phyloP scores from a whole-genome alignment of 108 stramenopile species.

The Cylindrotheca closterium region DNA sequence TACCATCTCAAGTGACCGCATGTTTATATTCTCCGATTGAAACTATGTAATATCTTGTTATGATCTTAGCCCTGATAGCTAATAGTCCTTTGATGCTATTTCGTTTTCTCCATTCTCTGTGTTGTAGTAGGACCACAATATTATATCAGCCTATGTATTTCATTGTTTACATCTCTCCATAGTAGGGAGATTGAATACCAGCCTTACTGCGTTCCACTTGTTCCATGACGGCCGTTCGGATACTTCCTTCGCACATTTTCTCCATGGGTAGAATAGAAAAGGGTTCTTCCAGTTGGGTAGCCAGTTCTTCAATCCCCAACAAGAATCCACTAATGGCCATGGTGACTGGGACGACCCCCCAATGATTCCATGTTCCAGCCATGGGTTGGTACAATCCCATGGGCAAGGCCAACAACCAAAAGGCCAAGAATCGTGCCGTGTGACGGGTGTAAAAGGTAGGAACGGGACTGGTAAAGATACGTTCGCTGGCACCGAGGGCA shows the following conservation, averaged over 20 bases:
- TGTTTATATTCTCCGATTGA: too few relatives aligned
- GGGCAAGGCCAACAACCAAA: constrained; percentile 59
- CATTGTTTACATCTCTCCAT: not conserved
- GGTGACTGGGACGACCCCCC: constrained; percentile 44
- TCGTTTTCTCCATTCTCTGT: too few relatives aligned
- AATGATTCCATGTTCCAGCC: constrained; percentile 29
- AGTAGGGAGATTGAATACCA: not conserved
- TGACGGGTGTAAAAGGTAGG: constrained; percentile 67
- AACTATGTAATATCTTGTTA: too few relatives aligned
- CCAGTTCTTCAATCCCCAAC: constrained; percentile 74
- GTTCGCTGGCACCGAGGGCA: constrained; percentile 36
- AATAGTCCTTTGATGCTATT: too few relatives aligned
- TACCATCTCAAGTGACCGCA: too few relatives aligned
- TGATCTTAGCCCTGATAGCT: too few relatives aligned
- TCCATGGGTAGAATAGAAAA: constrained; percentile 72
- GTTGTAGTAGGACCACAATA: too few relatives aligned
- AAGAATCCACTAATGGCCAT: constrained; percentile 45
- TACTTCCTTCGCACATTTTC: constrained; percentile 37
- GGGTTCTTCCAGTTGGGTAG: constrained; percentile 76
- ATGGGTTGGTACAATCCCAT: constrained; percentile 57
- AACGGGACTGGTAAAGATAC: constrained; percentile 53
- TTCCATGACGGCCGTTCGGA: constrained; percentile 18
- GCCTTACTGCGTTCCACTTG: constrained; percentile 21
- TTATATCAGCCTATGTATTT: too few relatives aligned
- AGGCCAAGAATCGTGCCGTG: constrained; percentile 60